phyloP scores from a whole-genome alignment of 371 early-diverging fungal species.

The Actinomucor elegans region DNA sequence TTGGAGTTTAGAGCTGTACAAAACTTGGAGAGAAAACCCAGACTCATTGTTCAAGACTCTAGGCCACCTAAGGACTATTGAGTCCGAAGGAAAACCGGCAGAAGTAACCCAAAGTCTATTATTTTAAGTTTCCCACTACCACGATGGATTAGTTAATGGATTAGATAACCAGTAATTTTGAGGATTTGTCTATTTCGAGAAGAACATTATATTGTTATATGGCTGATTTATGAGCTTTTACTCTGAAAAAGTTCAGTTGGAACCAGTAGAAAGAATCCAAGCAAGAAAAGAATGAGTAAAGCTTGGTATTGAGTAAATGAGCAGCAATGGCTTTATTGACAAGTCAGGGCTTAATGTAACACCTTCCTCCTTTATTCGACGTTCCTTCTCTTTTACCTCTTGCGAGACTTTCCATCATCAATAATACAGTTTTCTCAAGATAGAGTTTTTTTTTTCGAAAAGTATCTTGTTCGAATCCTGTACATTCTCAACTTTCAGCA shows the following conservation, averaged over 20 bases:
- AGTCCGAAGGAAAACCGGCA: slow-evolving; percentile 12
- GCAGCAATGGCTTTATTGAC: slow-evolving; percentile 7
- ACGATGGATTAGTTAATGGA: slow-evolving; percentile 14
- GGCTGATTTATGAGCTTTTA: background rate
- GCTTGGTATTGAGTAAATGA: slow-evolving; percentile 9
- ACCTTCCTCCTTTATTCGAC: too few relatives aligned
- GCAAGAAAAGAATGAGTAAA: slow-evolving; percentile 8
- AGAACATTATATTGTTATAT: slow-evolving; percentile 1
- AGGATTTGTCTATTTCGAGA: slow-evolving; percentile 2
- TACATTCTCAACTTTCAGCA: too few relatives aligned
- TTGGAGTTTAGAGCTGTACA: slow-evolving; percentile 17
- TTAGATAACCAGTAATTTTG: slow-evolving; percentile 10
- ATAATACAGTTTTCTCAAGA: too few relatives aligned
- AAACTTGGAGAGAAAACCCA: slow-evolving; percentile 6
- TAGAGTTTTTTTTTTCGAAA: too few relatives aligned
- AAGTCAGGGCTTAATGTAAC: slow-evolving; percentile 4
- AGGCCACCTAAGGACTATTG: slow-evolving; percentile 13
- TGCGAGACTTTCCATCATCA: too few relatives aligned
- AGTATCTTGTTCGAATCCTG: too few relatives aligned
- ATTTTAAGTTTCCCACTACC: slow-evolving; percentile 12
- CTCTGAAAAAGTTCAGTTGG: slow-evolving; percentile 3
- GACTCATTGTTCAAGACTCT: slow-evolving; percentile 15
- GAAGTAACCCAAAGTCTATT: slow-evolving; percentile 10
- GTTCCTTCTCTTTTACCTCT: too few relatives aligned
- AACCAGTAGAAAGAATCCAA: slow-evolving; percentile 7